A percentile compares a stretch with the other conserved stretches of the same genome.
phyloP scores from a whole-genome alignment of 2,329 filamentous ascomycete species.

The Acephala macrosclerotiorum region DNA sequence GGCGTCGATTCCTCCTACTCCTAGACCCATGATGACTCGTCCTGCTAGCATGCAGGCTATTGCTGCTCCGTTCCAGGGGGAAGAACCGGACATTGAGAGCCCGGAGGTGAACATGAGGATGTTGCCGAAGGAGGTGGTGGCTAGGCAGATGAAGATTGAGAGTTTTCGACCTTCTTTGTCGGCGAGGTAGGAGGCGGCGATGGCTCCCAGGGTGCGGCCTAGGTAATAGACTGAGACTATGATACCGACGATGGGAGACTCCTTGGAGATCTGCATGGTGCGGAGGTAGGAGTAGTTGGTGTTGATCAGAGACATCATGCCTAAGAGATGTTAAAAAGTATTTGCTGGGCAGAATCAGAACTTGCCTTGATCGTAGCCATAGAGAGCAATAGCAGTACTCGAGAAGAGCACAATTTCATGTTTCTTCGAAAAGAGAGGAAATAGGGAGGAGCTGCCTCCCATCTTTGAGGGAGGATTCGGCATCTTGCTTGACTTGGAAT shows the following conservation, averaged over 20 bases:
- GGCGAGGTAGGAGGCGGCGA: conserved; percentile 62
- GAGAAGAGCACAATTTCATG: conserved; percentile 46
- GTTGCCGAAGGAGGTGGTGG: conserved; percentile 61
- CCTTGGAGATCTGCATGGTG: conserved; percentile 61
- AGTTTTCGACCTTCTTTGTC: conserved; percentile 61
- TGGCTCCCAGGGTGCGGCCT: conserved; percentile 63
- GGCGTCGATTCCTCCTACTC: conserved; percentile 66
- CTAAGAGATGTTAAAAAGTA: conserved; percentile 20
- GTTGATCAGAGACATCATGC: conserved; percentile 78
- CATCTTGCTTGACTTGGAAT: conserved; percentile 33
- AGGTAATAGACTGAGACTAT: conserved; percentile 70
- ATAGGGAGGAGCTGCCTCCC: conserved; percentile 32
- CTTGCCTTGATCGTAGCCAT: conserved; percentile 82
- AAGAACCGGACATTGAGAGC: conserved; percentile 50
- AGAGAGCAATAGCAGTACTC: conserved; percentile 60
- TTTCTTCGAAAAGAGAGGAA: conserved; percentile 43
- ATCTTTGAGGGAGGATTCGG: conserved; percentile 42
- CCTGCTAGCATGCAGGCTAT: conserved; percentile 46
- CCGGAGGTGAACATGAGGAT: conserved; percentile 67
- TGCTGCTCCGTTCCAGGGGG: conserved; percentile 55
- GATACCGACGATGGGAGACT: conserved; percentile 61
- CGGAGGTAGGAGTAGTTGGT: conserved; percentile 60
- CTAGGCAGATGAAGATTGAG: conserved; percentile 62
- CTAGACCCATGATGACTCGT: conserved; percentile 59
- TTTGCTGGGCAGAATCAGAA: background rate